Evolutionary conservation across 331 rosid species (phyloP).

Genomic region (Prunus yedoensis): DNA sequence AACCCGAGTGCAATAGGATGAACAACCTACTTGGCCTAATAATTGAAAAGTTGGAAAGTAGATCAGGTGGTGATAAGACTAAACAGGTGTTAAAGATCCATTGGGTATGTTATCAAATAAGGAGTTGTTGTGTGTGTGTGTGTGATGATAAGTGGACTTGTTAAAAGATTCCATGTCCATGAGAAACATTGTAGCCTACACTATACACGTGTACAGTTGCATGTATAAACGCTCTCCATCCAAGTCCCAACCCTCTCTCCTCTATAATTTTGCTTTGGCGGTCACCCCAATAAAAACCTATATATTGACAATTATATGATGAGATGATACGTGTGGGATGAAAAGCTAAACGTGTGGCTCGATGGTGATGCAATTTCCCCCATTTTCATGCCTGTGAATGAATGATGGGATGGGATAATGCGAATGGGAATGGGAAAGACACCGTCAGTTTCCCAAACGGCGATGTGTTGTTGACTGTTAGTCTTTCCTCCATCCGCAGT

Average conservation of each 20-base stretch:
- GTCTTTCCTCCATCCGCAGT: background rate
- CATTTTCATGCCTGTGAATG: background rate
- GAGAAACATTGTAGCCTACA: background rate
- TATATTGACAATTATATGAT: background rate
- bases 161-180: background rate
- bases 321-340: background rate
- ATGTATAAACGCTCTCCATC: too few species aligned
- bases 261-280: background rate
- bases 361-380: background rate
- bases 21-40: too few species aligned
- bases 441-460: conserved; percentile 10
- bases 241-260: too few species aligned
- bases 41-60: too few species aligned
- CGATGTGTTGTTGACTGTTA: background rate
- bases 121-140: background rate
- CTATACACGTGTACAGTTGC: too few species aligned
- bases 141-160: background rate
- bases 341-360: background rate
- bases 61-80: background rate
- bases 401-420: background rate
- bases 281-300: background rate
- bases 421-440: background rate
- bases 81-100: background rate
- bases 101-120: background rate
- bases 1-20: too few species aligned